Percentiles rank a stretch among this genome's conserved stretches.
Evolutionary conservation across 768 basidiomycete genomes (phyloP).

Genomic region (Lactarius sp.): DNA sequence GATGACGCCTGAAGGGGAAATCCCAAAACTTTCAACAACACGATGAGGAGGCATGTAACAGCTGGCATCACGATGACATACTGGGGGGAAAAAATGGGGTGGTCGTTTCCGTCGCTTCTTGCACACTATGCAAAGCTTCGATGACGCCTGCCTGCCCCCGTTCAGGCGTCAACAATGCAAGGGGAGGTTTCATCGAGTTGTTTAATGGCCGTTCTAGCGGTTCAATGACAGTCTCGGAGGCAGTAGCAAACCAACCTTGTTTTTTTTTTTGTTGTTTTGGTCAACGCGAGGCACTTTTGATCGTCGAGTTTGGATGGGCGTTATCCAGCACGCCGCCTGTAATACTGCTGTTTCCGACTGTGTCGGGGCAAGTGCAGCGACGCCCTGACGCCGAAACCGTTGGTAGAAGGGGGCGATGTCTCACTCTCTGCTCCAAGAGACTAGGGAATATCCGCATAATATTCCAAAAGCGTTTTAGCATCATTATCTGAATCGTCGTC

Average conservation of each 20-base stretch:
- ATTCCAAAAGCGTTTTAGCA: neutral
- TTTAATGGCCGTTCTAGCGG: neutral
- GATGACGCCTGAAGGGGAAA: neutral
- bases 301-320: conserved; percentile 1
- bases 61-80: neutral
- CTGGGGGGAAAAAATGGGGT: neutral
- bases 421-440: neutral
- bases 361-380: conserved; percentile 3
- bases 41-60: conserved; percentile 2
- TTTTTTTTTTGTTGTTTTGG: neutral
- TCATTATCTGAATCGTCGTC: neutral
- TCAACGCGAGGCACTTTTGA: neutral
- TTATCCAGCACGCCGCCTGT: neutral
- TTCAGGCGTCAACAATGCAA: neutral
- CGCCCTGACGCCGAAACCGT: neutral
- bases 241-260: neutral
- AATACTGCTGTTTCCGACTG: neutral
- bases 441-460: neutral
- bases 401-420: neutral
- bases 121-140: neutral
- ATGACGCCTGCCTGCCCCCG: neutral
- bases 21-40: neutral
- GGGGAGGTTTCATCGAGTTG: neutral
- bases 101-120: conserved; percentile 1
- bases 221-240: neutral